phyloP scores from a whole-genome alignment of 2,329 filamentous ascomycete genomes.

The Arthrobotrys musiformis region DNA sequence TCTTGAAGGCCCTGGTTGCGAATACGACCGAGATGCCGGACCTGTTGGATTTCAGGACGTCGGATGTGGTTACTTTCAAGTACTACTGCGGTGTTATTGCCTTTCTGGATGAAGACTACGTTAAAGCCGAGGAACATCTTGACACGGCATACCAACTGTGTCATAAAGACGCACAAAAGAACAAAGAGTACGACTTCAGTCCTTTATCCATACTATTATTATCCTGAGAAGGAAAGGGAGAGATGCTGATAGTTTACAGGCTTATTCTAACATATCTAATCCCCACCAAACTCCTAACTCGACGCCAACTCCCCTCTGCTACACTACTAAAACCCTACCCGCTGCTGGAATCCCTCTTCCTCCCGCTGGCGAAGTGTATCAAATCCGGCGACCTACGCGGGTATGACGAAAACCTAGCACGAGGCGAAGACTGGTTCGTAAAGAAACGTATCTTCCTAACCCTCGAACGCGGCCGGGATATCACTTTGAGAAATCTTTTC shows the following conservation, averaged over 20 bases:
- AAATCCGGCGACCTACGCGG: slow-evolving; percentile 81
- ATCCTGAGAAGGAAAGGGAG: background rate
- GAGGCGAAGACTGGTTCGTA: slow-evolving; percentile 91
- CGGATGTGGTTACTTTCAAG: slow-evolving; percentile 93
- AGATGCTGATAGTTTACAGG: slow-evolving; percentile 64
- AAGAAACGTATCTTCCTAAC: slow-evolving; percentile 94
- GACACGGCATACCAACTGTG: slow-evolving; percentile 85
- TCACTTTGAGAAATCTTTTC: slow-evolving; percentile 88
- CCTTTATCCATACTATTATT: background rate
- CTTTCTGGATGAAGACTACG: slow-evolving; percentile 94
- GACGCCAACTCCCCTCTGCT: slow-evolving; percentile 81
- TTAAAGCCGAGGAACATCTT: slow-evolving; percentile 81
- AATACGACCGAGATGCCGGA: slow-evolving; percentile 82
- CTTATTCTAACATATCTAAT: slow-evolving; percentile 95
- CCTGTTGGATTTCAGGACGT: slow-evolving; percentile 81
- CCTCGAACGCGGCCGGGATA: slow-evolving; percentile 88
- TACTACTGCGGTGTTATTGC: slow-evolving; percentile 95
- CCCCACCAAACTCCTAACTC: slow-evolving; percentile 89
- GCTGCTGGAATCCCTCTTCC: slow-evolving; percentile 78
- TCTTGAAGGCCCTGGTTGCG: slow-evolving; percentile 83
- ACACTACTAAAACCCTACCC: slow-evolving; percentile 79
- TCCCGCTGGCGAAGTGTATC: slow-evolving; percentile 81
- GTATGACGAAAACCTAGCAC: slow-evolving; percentile 83
- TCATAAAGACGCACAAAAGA: slow-evolving; percentile 75
- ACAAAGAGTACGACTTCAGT: slow-evolving; percentile 79